phyloP scores from a whole-genome alignment of 257 asterid species.

The Penstemon newberryi region DNA sequence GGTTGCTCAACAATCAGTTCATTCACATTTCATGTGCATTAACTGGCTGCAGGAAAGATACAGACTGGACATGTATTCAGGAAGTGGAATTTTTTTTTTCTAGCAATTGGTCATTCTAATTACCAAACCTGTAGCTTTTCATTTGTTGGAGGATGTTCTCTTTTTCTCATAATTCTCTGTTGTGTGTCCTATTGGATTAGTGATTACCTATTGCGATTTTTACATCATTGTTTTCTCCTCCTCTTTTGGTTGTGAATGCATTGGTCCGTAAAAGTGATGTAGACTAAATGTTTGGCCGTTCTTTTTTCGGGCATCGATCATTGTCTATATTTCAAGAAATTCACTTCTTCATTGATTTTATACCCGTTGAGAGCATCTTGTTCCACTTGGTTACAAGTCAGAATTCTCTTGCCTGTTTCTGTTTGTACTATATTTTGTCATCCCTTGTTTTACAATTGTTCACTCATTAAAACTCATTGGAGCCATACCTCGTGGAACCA shows the following conservation, averaged over 20 bases:
- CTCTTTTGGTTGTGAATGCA: conserved; percentile 52
- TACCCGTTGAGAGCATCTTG: conserved; percentile 61
- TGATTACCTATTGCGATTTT: conserved; percentile 41
- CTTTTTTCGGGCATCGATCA: conserved; percentile 45
- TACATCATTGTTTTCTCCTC: conserved; percentile 43
- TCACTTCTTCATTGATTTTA: conserved; percentile 60
- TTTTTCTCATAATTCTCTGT: conserved; percentile 39
- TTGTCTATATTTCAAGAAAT: conserved; percentile 52
- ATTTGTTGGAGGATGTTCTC: conserved; percentile 43
- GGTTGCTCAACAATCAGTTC: conserved; percentile 49
- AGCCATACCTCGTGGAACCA: conserved; percentile 72
- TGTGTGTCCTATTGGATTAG: conserved; percentile 47
- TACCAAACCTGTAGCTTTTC: conserved; percentile 47
- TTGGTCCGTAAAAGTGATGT: conserved; percentile 49
- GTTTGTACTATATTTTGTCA: conserved; percentile 56
- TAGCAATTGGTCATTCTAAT: conserved; percentile 55
- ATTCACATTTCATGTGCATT: conserved; percentile 63
- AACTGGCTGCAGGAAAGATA: conserved; percentile 89
- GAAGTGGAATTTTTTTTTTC: conserved; percentile 58
- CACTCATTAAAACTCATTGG: conserved; percentile 64
- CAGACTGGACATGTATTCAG: conserved; percentile 73
- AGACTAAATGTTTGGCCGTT: conserved; percentile 48
- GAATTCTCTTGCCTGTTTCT: conserved; percentile 67
- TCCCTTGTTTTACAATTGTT: conserved; percentile 44
- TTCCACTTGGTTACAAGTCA: conserved; percentile 51